Evolutionary conservation across 176 grass and related monocot genomes (phyloP).

Genomic region (Carex kokanica): DNA sequence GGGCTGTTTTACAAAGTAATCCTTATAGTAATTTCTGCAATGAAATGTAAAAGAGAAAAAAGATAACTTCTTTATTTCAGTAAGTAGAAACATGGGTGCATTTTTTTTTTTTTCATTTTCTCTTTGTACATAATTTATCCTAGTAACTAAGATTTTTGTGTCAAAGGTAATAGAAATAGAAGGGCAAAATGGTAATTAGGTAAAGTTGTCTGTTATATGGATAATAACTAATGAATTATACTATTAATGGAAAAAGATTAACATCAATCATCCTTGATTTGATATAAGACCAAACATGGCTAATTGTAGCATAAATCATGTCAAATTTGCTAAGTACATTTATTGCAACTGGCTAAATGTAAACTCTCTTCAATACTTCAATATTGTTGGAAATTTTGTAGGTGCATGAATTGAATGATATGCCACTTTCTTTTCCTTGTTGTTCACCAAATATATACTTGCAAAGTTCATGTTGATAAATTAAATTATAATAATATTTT

Average conservation of each 20-base stretch:
- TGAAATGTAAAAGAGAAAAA: not conserved
- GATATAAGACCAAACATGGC: not conserved
- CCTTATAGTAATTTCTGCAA: not conserved
- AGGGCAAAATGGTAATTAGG: not conserved
- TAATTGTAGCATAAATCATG: not conserved
- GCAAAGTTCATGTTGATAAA: not conserved
- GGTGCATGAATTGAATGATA: slow-evolving; percentile 9
- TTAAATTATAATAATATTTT: not conserved
- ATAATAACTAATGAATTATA: not conserved
- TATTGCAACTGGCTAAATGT: not conserved
- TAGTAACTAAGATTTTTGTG: not conserved
- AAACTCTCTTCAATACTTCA: not conserved
- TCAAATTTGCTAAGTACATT: not conserved
- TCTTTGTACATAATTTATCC: not conserved
- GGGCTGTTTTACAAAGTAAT: not conserved
- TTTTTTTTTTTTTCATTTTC: not conserved
- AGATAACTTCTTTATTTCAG: not conserved
- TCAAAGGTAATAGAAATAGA: not conserved
- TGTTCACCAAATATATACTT: not conserved
- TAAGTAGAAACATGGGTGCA: not conserved
- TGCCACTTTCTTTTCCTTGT: not conserved
- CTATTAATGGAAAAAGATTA: slow-evolving; percentile 2
- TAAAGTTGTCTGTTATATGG: not conserved
- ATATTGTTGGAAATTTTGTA: slow-evolving; percentile 4
- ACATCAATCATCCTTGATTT: not conserved